A percentile compares a stretch with the other conserved stretches of the same genome.
Conservation (phyloP, 345 rosid species). For the Melaleuca alternifolia region DNA sequence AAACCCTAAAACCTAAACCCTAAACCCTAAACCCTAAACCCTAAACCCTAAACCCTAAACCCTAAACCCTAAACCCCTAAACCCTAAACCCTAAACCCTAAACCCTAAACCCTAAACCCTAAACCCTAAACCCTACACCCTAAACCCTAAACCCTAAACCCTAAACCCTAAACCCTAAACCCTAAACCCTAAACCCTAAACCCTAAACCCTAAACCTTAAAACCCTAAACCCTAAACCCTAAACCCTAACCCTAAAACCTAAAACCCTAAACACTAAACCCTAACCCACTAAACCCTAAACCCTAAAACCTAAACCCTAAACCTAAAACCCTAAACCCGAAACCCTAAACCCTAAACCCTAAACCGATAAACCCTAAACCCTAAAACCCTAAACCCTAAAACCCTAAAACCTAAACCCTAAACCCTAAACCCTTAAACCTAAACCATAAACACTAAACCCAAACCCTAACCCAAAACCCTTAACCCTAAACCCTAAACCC, state of each 20-base stretch:
- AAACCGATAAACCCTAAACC: not conserved
- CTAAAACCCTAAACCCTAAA: not conserved
- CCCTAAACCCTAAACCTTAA: not conserved
- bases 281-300: not conserved
- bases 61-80: not conserved
- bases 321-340: not conserved
- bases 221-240: not conserved
- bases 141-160: not conserved
- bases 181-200: not conserved
- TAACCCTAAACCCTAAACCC: constrained; percentile 4
- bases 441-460: not conserved
- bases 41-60: constrained; percentile 1
- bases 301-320: not conserved
- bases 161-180: constrained; percentile 1
- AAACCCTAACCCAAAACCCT: not conserved
- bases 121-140: constrained; percentile 4
- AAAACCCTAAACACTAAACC: not conserved
- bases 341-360: not conserved
- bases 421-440: not conserved
- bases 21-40: constrained; percentile 6
- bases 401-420: not conserved
- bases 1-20: constrained; percentile 8
- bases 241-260: not conserved
- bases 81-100: constrained; percentile 1
- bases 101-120: no score